Evolutionary conservation across 805 yeast species (phyloP), one percentile per base, ranked within the genome.

Genomic region (Saccharomycopsis vini): DNA sequence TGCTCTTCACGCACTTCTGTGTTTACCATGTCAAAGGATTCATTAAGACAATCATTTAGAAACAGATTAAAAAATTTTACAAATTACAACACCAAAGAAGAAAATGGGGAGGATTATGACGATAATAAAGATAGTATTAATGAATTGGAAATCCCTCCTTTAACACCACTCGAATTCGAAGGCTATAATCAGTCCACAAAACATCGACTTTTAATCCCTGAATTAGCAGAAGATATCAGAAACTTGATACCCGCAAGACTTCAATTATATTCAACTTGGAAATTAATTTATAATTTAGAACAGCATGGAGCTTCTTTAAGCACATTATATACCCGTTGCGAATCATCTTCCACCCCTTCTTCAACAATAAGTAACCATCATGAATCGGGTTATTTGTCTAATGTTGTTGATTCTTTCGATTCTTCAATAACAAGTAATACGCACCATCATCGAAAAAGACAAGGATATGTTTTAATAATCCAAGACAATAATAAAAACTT

Each of bases 231-330:
- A 46, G 87, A 86, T 43, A 70, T 90, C 29, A 68, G 95, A 36
- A 65, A 68, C 22, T 69, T 86, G 42, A 59, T 92, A 47, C 95
- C 97, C 0, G 71, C 85, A 3, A 67, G 97, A 38, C 65, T 84
- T 32, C 96, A 87, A 58, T 67, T 90, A 20, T 75, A 75, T 49
- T 79, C 81, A 31, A 72, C 72, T 4, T 92, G 97, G 98, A 62
- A 71, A 4, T 61, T 92, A 40, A 60, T 79, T 2, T 90, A 89
- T 58, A 81, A 92, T n/a, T 62, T 86, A 48, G 97, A 89, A 53
- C 96, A 87, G 60, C 85, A 88, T 58, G 98, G 98, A 0, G 80
- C 95, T 0, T 84, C 95, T 0, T 60, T 90, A 43, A 77, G 73
- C 46, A 88, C 97, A 0, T 61, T 92, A 15, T 90, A 89, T 58